phyloP scores from a whole-genome alignment of 345 rosid species.

The Laguncularia racemosa region DNA sequence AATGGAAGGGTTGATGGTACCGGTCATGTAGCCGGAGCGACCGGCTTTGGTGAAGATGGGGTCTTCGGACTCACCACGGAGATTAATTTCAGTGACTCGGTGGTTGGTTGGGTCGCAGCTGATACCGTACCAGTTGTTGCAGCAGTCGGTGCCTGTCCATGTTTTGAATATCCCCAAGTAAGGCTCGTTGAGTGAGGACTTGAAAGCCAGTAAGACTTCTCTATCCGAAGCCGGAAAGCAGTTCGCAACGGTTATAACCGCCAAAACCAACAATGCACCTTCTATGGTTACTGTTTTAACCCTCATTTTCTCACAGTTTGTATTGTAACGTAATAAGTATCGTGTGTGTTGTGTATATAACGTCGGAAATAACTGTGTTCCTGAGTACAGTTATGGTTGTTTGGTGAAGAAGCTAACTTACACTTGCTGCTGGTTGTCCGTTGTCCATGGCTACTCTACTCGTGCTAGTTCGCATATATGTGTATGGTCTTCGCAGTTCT shows the following conservation, averaged over 20 bases:
- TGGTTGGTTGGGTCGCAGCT: conserved; percentile 62
- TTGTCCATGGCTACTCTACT: too few species aligned
- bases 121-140: conserved; percentile 71
- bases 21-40: conserved; percentile 78
- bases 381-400: too few species aligned
- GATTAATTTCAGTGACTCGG: conserved; percentile 69
- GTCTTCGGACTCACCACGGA: conserved; percentile 94
- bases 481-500: too few species aligned
- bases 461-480: too few species aligned
- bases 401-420: too few species aligned
- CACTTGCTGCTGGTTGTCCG: too few species aligned
- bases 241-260: conserved; percentile 10
- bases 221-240: conserved; percentile 53
- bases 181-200: conserved; percentile 59
- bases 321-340: too few species aligned
- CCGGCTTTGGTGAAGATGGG: conserved; percentile 68
- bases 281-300: too few species aligned
- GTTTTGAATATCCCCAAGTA: conserved; percentile 68
- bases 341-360: too few species aligned
- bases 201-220: conserved; percentile 49
- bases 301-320: too few species aligned
- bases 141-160: conserved; percentile 65
- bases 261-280: neutral
- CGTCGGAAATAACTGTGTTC: too few species aligned
- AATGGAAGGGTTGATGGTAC: conserved; percentile 63